Percentiles rank a stretch among this genome's conserved stretches.
Conservation (phyloP, 345 rosid genomes). For the Salix exigua region DNA sequence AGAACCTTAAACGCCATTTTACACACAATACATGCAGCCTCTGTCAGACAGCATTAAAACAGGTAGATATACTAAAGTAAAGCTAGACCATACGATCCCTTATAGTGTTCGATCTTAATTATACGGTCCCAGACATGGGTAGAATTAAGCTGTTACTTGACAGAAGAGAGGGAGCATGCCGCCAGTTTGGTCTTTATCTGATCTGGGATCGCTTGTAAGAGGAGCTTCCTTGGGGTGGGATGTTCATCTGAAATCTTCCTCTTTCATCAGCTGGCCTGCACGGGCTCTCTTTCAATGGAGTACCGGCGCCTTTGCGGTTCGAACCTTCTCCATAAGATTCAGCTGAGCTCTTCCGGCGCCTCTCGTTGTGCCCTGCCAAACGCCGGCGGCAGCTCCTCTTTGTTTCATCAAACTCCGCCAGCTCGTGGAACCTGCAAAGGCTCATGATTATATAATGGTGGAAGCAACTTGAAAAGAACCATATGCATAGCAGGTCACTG, state of each 20-base stretch:
- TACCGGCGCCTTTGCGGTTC: conserved; percentile 32
- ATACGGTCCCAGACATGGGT: not conserved
- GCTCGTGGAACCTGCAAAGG: conserved; percentile 57
- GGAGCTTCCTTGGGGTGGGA: conserved; percentile 30
- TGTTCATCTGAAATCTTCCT: conserved; percentile 21
- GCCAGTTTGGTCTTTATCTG: conserved; percentile 33
- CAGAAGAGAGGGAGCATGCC: conserved; percentile 87
- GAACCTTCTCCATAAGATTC: conserved; percentile 57
- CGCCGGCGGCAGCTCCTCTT: conserved; percentile 82
- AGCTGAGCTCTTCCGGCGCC: conserved; percentile 64
- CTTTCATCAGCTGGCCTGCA: conserved; percentile 38
- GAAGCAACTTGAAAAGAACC: not conserved
- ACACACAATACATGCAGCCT: not conserved
- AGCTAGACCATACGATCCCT: not conserved
- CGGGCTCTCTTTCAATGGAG: conserved; percentile 34
- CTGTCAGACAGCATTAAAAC: not conserved
- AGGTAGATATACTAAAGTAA: not conserved
- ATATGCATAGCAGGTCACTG: not conserved
- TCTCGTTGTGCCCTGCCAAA: conserved; percentile 78
- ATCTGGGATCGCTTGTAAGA: conserved; percentile 37
- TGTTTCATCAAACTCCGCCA: conserved; percentile 68
- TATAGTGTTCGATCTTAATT: not conserved
- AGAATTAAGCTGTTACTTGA: conserved; percentile 23
- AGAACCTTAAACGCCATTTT: not conserved
- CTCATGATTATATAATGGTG: not conserved